These are phyloP conservation scores for Aspergillus asperescens DNA, from an alignment of 495 filamentous ascomycete genomes.

Conservation along the genomic window DNA sequence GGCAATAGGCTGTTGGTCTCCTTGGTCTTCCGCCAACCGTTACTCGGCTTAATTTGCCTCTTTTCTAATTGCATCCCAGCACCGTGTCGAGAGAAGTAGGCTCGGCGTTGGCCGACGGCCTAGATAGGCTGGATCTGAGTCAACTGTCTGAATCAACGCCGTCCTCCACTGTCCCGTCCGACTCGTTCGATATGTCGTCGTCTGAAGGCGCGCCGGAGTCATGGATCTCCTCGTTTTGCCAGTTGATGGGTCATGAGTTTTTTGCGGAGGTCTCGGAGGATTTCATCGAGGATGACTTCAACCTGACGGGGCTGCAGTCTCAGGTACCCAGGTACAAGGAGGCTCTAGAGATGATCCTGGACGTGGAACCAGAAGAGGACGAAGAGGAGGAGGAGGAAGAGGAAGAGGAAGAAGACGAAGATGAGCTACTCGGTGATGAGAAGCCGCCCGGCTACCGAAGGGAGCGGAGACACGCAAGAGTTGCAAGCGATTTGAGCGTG, in stretches of 20 bases:
- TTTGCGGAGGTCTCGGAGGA: slow-evolving; percentile 98
- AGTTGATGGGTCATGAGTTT: slow-evolving; percentile 92
- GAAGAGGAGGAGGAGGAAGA: slow-evolving; percentile 74
- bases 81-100: slow-evolving; percentile 50
- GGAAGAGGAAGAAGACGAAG: slow-evolving; percentile 76
- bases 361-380: slow-evolving; percentile 93
- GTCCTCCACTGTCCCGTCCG: slow-evolving; percentile 40
- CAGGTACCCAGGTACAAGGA: slow-evolving; percentile 99
- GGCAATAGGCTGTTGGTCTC: slow-evolving; percentile 7
- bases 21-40: not conserved
- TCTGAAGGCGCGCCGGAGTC: slow-evolving; percentile 85
- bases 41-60: not conserved
- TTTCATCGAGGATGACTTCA: slow-evolving; percentile 99
- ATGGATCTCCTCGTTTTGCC: slow-evolving; percentile 97
- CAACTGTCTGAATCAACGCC: slow-evolving; percentile 47
- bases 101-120: slow-evolving; percentile 49
- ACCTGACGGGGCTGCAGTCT: slow-evolving; percentile 87
- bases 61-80: slow-evolving; percentile 33
- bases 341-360: slow-evolving; percentile 93
- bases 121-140: slow-evolving; percentile 49
- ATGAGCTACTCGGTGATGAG: slow-evolving; percentile 65
- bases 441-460: slow-evolving; percentile 53
- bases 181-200: slow-evolving; percentile 54
- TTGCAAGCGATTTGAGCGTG: slow-evolving; percentile 85
- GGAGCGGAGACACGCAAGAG: slow-evolving; percentile 76